Base-by-base conservation (phyloP, 352 stramenopile genomes). In the Globisporangium spinosum region DNA sequence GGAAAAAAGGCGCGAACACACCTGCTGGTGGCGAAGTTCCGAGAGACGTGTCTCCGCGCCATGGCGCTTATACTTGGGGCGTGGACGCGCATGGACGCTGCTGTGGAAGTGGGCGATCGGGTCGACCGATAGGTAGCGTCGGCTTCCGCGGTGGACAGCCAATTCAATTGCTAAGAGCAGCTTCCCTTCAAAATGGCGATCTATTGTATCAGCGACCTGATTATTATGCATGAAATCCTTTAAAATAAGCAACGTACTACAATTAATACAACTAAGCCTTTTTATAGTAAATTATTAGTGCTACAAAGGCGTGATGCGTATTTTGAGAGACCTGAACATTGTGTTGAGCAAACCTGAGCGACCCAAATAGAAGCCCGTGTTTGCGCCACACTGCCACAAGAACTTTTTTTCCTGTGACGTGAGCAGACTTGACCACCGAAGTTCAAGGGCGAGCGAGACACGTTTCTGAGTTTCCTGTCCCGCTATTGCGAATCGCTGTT, bases 171-270 rank as follows among this genome's bases (percentile, higher is more conserved):
- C 27, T 60, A 29, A 62, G 6, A 49, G 32, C 54, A 6, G 54
- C 32, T 49, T 62, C 56, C 27, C 56, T 62, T 49, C 56, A 62
- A 61, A 61, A 49, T 62, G 55, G 27, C 56, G 56, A 62, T 62
- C 56, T 23, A n/a, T 13, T 10, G 10, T 56, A 45, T 13, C 0
- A 62, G 0, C 13, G 3, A 0, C n/a, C 56, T 62, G 4, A 22
- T 20, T 29, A 61, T 13, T 54, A 49, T 49, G 15, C 40, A n/a
- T 3, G 8, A 13, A 0, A 40, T 40, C 34, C 34, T 40, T 38
- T 40, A 40, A 15, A 40, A 32, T 7, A 0, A 32, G 0, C 29
- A 32, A 7, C 4, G 0, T 32, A 32, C 0, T 32, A 32, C 0
- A 32, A 32, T 32, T 32, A 32, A 32, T 45, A 45, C 5, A 1